Evolutionary conservation across 129 eudicot genomes (phyloP).

Genomic region (Flaveria ramosissima): DNA sequence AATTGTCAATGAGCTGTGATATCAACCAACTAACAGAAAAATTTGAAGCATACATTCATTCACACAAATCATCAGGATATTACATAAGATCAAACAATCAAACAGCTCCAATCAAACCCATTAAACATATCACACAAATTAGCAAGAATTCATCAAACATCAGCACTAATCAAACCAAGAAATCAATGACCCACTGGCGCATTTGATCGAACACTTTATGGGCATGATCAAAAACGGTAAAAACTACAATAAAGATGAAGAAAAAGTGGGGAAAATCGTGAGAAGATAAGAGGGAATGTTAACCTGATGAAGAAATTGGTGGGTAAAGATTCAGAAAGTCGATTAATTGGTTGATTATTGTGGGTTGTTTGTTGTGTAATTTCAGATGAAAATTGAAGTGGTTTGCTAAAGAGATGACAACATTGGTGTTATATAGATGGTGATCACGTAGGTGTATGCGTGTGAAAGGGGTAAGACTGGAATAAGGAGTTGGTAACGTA

Average conservation of each 20-base stretch:
- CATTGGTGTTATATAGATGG: constrained; percentile 15
- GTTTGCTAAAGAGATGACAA: constrained; percentile 15
- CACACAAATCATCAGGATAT: too few relatives aligned
- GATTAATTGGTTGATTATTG: not conserved
- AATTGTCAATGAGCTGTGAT: constrained; percentile 29
- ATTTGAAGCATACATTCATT: too few relatives aligned
- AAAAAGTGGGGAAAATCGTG: not conserved
- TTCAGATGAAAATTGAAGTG: constrained; percentile 19
- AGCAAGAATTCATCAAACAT: too few relatives aligned
- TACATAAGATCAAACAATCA: too few relatives aligned
- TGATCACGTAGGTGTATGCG: constrained; percentile 29
- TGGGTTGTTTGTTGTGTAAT: not conserved
- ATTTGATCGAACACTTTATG: constrained; percentile 29
- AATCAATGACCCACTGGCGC: constrained; percentile 5
- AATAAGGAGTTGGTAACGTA: not conserved
- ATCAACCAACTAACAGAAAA: constrained; percentile 22
- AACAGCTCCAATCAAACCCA: too few relatives aligned
- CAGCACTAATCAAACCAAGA: not conserved
- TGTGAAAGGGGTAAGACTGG: constrained; percentile 24
- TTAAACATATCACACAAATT: too few relatives aligned
- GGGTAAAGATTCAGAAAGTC: constrained; percentile 16
- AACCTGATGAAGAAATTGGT: constrained; percentile 29
- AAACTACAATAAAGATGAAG: not conserved
- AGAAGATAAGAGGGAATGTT: constrained; percentile 3
- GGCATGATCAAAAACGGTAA: constrained; percentile 19